Percentiles rank a stretch among this genome's conserved stretches.
Conservation (phyloP, 2,329 filamentous ascomycete genomes). For the Colletotrichum cuscutae region DNA sequence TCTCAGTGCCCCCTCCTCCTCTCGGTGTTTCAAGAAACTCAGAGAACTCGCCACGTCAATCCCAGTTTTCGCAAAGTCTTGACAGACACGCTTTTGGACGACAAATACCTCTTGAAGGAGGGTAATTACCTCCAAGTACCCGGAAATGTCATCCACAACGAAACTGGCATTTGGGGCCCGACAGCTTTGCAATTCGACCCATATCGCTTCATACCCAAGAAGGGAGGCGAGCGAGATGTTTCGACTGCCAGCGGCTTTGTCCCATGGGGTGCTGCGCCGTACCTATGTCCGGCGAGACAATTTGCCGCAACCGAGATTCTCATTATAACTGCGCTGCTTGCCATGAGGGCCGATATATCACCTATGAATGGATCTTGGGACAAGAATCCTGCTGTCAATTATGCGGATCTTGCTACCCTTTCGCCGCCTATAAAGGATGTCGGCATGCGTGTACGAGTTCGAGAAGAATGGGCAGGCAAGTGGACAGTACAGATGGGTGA, state of each 20-base stretch:
- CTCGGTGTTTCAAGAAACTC: constrained; percentile 48
- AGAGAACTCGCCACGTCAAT: constrained; percentile 41
- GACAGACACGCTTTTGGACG: constrained; percentile 48
- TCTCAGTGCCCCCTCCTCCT: constrained; percentile 47
- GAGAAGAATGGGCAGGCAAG: constrained; percentile 4
- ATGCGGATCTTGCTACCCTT: constrained; percentile 13
- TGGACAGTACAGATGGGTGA: constrained; percentile 40
- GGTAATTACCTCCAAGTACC: constrained; percentile 49
- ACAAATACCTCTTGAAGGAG: constrained; percentile 48
- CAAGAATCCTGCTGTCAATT: constrained; percentile 10
- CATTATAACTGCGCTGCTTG: constrained; percentile 36
- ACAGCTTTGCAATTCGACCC: constrained; percentile 37
- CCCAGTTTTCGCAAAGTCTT: constrained; percentile 43
- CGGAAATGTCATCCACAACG: constrained; percentile 38
- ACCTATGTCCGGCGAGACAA: constrained; percentile 43
- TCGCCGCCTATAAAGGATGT: constrained; percentile 9
- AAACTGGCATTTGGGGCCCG: constrained; percentile 43
- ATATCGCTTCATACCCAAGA: constrained; percentile 35
- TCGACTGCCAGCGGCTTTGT: constrained; percentile 22
- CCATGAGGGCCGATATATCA: constrained; percentile 29
- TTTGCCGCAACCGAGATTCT: constrained; percentile 43
- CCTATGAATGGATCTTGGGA: constrained; percentile 4
- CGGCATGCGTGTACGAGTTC: background rate
- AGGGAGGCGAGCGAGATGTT: background rate
- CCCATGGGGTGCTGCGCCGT: constrained; percentile 43